Conservation (phyloP, 495 filamentous ascomycete genomes). For the Tirmania nivea region DNA sequence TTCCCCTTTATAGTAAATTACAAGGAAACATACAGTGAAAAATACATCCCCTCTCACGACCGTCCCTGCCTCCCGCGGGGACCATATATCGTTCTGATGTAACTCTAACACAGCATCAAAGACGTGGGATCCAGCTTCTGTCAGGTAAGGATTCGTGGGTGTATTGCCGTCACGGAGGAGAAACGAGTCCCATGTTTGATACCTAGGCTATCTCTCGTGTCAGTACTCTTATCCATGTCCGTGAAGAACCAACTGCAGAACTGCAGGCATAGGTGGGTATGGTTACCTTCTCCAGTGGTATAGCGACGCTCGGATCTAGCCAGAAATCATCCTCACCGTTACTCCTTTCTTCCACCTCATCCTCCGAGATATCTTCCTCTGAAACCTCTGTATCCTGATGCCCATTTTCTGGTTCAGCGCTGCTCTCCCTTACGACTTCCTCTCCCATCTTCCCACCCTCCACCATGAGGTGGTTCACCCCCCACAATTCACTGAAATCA, state of each 20-base stretch:
- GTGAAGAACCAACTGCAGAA: too few species aligned
- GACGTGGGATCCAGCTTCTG: slow-evolving; percentile 47
- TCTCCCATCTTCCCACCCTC: not conserved
- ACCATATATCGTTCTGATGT: slow-evolving; percentile 7
- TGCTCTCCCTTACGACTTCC: slow-evolving; percentile 19
- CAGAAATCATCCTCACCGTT: slow-evolving; percentile 32
- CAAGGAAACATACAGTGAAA: slow-evolving; percentile 5
- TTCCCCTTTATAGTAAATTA: too few species aligned
- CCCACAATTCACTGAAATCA: not conserved
- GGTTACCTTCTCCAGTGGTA: too few species aligned
- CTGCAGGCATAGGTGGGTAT: too few species aligned
- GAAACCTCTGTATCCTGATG: slow-evolving; percentile 1
- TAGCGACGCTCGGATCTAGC: slow-evolving; percentile 19
- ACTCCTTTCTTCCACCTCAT: slow-evolving; percentile 12
- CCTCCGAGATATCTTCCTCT: slow-evolving; percentile 4
- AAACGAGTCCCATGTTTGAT: slow-evolving; percentile 57
- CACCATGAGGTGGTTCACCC: too few species aligned
- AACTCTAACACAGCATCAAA: slow-evolving; percentile 45
- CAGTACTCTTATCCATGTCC: too few species aligned
- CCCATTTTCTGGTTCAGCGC: not conserved
- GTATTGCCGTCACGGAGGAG: slow-evolving; percentile 22
- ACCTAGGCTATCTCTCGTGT: slow-evolving; percentile 18
- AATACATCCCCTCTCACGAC: slow-evolving; percentile 15
- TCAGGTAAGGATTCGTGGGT: slow-evolving; percentile 42
- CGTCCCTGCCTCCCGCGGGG: slow-evolving; percentile 3